Evolutionary conservation across 1,284 basidiomycete species (phyloP).

Genomic region (Afroboletus lepidellus): DNA sequence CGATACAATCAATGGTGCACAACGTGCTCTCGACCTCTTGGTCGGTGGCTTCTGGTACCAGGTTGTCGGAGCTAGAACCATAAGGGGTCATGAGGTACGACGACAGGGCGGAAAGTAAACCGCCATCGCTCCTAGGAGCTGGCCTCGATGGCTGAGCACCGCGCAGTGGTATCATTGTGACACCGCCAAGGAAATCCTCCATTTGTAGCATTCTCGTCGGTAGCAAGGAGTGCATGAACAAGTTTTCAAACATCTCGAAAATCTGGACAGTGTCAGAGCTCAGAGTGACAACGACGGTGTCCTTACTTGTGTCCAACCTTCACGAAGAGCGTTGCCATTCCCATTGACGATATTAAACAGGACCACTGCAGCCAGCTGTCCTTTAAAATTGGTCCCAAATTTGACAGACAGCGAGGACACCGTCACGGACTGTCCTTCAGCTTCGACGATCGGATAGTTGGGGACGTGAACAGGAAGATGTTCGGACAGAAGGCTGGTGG

Average conservation of each 20-base stretch:
- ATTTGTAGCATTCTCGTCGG: conserved; percentile 90
- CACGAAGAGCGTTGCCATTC: conserved; percentile 90
- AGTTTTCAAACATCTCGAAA: conserved; percentile 97
- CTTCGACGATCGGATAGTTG: conserved; percentile 87
- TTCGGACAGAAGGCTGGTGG: conserved; percentile 81
- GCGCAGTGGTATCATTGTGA: conserved; percentile 85
- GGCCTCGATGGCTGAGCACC: conserved; percentile 68
- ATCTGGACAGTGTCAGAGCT: conserved; percentile 52
- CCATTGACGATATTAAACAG: conserved; percentile 98
- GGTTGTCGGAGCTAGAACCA: conserved; percentile 62
- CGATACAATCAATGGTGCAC: conserved; percentile 93
- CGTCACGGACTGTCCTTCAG: conserved; percentile 88
- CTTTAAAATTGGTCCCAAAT: conserved; percentile 95
- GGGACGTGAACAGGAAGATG: conserved; percentile 70
- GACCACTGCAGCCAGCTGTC: conserved; percentile 95
- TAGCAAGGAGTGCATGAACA: conserved; percentile 91
- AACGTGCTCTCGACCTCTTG: conserved; percentile 93
- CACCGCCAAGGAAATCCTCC: conserved; percentile 93
- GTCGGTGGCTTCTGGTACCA: conserved; percentile 81
- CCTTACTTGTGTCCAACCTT: conserved; percentile 88
- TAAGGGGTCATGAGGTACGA: conserved; percentile 98
- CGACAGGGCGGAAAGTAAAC: conserved; percentile 90
- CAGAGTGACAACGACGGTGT: neutral
- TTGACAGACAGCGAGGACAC: conserved; percentile 91
- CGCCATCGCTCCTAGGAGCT: conserved; percentile 76